Conservation (phyloP, 257 asterid species). For the Solanum sejunctum region DNA sequence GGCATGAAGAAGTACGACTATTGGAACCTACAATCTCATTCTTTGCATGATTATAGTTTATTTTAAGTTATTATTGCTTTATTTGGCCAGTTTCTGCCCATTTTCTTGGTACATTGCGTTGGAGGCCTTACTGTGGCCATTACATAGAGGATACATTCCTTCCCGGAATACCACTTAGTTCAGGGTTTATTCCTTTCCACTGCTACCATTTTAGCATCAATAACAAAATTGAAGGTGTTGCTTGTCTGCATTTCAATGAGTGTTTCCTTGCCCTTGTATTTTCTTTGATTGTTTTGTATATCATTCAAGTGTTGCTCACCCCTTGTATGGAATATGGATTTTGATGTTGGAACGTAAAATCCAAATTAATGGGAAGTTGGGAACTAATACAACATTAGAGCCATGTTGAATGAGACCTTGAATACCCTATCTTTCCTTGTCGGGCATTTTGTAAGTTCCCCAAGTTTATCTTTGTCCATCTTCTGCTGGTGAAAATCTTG, state of each 20-base stretch:
- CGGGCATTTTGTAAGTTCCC: background rate
- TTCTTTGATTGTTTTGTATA: background rate
- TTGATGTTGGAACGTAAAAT: background rate
- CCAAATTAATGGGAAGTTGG: background rate
- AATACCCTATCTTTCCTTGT: background rate
- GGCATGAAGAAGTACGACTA: conserved; percentile 26
- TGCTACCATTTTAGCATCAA: background rate
- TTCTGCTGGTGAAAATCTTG: background rate
- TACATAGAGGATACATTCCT: background rate
- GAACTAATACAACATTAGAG: background rate
- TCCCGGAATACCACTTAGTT: background rate
- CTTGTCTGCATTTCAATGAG: background rate
- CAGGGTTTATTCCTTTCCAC: background rate
- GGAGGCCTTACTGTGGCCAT: background rate
- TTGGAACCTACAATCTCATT: background rate
- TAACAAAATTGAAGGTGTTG: background rate
- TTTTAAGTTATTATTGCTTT: background rate
- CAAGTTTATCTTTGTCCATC: background rate
- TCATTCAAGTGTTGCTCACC: background rate
- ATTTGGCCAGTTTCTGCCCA: background rate
- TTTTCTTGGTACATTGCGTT: background rate
- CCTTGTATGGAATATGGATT: background rate
- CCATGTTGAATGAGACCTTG: background rate
- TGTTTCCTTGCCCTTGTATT: background rate
- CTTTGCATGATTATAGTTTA: background rate